Percentiles rank a stretch among this genome's conserved stretches.
Evolutionary conservation across 2,329 filamentous ascomycete species (phyloP).

Genomic region (Dactylellina cionopaga): DNA sequence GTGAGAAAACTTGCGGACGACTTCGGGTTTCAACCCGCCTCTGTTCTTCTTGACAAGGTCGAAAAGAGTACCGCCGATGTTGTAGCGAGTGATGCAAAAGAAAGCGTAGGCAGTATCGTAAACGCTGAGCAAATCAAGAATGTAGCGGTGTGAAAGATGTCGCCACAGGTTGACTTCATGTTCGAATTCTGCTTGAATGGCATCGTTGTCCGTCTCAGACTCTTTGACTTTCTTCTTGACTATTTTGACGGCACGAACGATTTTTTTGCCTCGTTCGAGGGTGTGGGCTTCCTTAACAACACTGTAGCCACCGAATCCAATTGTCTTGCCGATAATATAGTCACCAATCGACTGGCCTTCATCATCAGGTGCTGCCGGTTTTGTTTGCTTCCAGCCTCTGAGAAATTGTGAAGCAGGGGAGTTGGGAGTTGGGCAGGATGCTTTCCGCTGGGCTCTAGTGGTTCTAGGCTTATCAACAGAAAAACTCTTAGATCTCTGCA

Average conservation of each 20-base stretch:
- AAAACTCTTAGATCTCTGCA: slow-evolving; percentile 51
- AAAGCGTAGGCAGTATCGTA: slow-evolving; percentile 76
- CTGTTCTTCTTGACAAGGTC: slow-evolving; percentile 70
- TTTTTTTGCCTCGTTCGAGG: slow-evolving; percentile 66
- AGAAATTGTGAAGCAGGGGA: slow-evolving; percentile 47
- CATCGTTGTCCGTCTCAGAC: slow-evolving; percentile 71
- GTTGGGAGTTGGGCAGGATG: slow-evolving; percentile 40
- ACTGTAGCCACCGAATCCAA: slow-evolving; percentile 74
- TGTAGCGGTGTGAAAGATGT: slow-evolving; percentile 71
- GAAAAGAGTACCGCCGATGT: slow-evolving; percentile 71
- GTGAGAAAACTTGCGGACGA: slow-evolving; percentile 71
- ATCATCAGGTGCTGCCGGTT: slow-evolving; percentile 67
- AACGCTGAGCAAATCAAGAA: slow-evolving; percentile 71
- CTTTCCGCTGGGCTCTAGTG: slow-evolving; percentile 44
- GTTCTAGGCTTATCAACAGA: slow-evolving; percentile 49
- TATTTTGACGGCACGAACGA: slow-evolving; percentile 74
- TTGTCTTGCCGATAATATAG: slow-evolving; percentile 74
- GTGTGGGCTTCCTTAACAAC: slow-evolving; percentile 74
- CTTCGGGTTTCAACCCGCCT: slow-evolving; percentile 64
- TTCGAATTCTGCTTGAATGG: slow-evolving; percentile 73
- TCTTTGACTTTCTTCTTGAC: slow-evolving; percentile 70
- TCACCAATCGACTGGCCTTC: slow-evolving; percentile 74
- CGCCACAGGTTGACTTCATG: slow-evolving; percentile 76
- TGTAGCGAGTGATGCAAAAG: slow-evolving; percentile 67
- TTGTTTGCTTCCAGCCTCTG: slow-evolving; percentile 47